A percentile compares a stretch with the other conserved stretches of the same genome.
Conservation (phyloP, 805 yeast species). For the Saccharomycodes ludwigii region DNA sequence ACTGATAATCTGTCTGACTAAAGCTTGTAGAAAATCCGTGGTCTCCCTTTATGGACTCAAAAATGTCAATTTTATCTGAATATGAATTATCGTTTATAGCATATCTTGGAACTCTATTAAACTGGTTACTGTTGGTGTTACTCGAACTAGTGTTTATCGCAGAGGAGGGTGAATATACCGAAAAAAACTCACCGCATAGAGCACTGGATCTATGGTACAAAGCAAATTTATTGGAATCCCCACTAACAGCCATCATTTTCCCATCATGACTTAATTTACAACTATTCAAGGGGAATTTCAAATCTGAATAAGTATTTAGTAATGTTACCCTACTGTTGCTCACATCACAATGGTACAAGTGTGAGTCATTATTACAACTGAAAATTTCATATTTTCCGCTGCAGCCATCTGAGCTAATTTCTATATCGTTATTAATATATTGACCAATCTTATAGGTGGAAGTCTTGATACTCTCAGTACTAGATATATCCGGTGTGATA, state of each 20-base stretch:
- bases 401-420: constrained; percentile 12
- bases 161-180: too few species aligned
- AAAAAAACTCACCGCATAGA: too few species aligned
- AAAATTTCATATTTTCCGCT: constrained; percentile 36
- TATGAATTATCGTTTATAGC: constrained; percentile 18
- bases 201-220: too few species aligned
- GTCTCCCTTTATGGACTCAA: constrained; percentile 47
- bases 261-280: constrained; percentile 56
- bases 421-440: constrained; percentile 71
- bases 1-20: constrained; percentile 59
- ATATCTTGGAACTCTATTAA: constrained; percentile 20
- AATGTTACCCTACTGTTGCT: constrained; percentile 32
- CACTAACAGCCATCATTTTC: constrained; percentile 51
- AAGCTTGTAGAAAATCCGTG: constrained; percentile 77
- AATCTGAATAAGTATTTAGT: constrained; percentile 31
- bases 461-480: not conserved
- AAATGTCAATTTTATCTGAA: constrained; percentile 25
- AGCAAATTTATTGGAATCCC: constrained; percentile 62
- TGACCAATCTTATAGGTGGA: constrained; percentile 57
- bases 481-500: constrained; percentile 14
- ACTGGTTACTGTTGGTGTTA: constrained; percentile 7
- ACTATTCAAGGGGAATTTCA: constrained; percentile 64
- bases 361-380: constrained; percentile 76
- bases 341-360: constrained; percentile 54
- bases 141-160: too few species aligned